phyloP scores from a whole-genome alignment of 192 early-diverging fungal genomes.

The Backusella psychrophila region DNA sequence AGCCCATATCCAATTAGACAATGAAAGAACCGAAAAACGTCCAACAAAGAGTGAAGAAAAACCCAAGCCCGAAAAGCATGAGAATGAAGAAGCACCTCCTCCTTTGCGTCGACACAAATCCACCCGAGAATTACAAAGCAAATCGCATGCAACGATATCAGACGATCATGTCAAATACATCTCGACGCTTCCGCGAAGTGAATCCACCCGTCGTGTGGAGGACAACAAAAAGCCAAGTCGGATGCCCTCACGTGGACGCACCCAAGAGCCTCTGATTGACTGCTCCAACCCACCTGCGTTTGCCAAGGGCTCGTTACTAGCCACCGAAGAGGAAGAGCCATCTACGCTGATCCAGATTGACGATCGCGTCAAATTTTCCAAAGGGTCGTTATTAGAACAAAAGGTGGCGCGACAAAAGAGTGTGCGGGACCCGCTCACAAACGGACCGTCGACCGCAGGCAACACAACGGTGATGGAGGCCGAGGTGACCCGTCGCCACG shows the following conservation, averaged over 20 bases:
- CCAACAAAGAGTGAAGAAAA: neutral
- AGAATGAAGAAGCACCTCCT: neutral
- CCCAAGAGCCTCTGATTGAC: constrained; percentile 3
- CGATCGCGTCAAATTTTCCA: constrained; percentile 15
- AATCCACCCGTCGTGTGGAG: constrained; percentile 12
- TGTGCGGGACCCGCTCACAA: neutral
- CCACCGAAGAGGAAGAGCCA: neutral
- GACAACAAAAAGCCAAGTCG: neutral
- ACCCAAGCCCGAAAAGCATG: neutral
- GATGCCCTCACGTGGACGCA: neutral
- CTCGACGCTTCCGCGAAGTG: constrained; percentile 7
- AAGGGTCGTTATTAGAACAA: constrained; percentile 22
- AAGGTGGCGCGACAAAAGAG: constrained; percentile 20
- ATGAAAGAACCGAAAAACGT: neutral
- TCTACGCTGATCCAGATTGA: constrained; percentile 25
- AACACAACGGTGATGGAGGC: neutral
- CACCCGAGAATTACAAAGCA: constrained; percentile 2
- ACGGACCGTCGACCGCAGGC: too few species aligned
- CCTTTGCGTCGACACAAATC: constrained; percentile 17
- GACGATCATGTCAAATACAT: constrained; percentile 1
- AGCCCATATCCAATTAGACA: neutral
- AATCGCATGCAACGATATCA: neutral
- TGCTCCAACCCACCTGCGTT: constrained; percentile 6
- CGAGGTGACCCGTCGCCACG: constrained; percentile 4
- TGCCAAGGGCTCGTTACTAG: constrained; percentile 16